A percentile compares a stretch with the other conserved stretches of the same genome.
Evolutionary conservation across 202 grass and related monocot genomes (phyloP).

Genomic region (Bolboschoenoplectus hybrid): DNA sequence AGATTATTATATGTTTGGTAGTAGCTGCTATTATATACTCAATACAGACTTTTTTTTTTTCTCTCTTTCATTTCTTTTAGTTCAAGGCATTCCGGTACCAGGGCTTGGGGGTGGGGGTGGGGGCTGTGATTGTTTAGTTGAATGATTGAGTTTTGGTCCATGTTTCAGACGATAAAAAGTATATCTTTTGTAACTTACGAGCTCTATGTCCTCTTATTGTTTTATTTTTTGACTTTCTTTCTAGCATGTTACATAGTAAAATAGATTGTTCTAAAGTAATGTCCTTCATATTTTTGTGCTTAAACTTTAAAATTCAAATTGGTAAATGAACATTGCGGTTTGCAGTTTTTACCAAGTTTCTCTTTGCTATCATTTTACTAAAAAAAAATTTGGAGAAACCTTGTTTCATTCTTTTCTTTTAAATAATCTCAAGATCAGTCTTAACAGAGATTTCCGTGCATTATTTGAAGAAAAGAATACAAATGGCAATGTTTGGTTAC

Average conservation of each 20-base stretch:
- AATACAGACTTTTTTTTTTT: background rate
- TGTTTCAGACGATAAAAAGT: background rate
- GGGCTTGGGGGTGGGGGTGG: background rate
- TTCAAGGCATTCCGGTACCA: background rate
- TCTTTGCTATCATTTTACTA: background rate
- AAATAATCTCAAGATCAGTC: background rate
- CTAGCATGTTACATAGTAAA: background rate
- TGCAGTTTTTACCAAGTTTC: background rate
- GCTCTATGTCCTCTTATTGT: background rate
- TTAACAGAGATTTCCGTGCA: background rate
- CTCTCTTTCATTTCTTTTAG: background rate
- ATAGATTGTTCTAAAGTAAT: background rate
- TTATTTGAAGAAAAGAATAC: background rate
- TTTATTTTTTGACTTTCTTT: background rate
- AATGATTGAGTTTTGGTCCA: constrained; percentile 2
- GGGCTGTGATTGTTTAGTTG: background rate
- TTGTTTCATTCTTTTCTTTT: background rate
- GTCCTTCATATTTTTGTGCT: background rate
- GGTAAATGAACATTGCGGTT: background rate
- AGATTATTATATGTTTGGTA: background rate
- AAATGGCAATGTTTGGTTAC: background rate
- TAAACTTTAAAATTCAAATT: background rate
- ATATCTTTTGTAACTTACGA: background rate
- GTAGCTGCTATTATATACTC: background rate
- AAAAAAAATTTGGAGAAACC: background rate